Conservation (phyloP, 495 filamentous ascomycete genomes). For the Annulohypoxylon maeteangense region DNA sequence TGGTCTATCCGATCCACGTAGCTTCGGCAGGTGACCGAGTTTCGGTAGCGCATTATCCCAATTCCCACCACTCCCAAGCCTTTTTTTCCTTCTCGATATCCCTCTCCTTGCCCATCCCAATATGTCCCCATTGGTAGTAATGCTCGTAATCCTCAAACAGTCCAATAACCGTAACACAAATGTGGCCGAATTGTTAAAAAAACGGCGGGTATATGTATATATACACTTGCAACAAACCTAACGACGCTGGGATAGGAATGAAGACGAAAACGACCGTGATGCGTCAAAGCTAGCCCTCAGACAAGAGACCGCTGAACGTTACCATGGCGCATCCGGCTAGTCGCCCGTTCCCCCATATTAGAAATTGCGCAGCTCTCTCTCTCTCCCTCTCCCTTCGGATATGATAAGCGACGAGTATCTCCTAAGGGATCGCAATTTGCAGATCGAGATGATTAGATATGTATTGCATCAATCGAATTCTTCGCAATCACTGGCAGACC, state of each 20-base stretch:
- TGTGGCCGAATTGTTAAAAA: constrained; percentile 27
- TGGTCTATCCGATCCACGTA: constrained; percentile 9
- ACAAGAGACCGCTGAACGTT: background rate
- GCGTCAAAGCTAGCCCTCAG: background rate
- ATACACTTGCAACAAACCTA: constrained; percentile 35
- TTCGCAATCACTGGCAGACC: constrained; percentile 8
- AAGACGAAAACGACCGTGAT: constrained; percentile 1
- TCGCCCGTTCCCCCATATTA: constrained; percentile 15
- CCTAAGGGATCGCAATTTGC: background rate
- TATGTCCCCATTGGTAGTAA: constrained; percentile 32
- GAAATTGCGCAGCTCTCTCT: constrained; percentile 1
- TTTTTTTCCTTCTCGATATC: constrained; percentile 18
- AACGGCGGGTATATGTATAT: constrained; percentile 39
- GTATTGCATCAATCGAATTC: constrained; percentile 8
- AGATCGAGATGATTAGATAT: constrained; percentile 20
- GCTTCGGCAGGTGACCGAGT: constrained; percentile 6
- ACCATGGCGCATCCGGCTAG: constrained; percentile 2
- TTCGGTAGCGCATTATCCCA: constrained; percentile 24
- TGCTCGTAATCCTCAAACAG: constrained; percentile 26
- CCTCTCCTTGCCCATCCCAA: constrained; percentile 17
- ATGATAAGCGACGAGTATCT: background rate
- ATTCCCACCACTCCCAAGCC: constrained; percentile 20
- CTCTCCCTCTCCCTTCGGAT: background rate
- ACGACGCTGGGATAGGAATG: constrained; percentile 1
- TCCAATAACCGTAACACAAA: constrained; percentile 24